Conservation (phyloP, 1,284 basidiomycete genomes). For the Cryptococcus sp. region DNA sequence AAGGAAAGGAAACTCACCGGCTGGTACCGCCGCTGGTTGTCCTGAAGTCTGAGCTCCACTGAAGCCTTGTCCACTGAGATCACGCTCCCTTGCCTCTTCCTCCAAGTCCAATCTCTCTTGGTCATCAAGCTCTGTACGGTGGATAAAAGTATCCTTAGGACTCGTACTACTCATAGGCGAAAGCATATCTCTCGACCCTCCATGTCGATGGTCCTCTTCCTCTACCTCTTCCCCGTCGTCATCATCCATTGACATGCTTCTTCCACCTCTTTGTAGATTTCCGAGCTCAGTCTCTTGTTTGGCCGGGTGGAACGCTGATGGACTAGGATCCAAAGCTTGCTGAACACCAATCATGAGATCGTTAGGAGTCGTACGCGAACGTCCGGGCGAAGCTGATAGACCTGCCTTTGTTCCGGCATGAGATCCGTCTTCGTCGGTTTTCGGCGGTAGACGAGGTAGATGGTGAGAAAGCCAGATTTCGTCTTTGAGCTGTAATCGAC, state of each 20-base stretch:
- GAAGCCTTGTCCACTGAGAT: constrained; percentile 5
- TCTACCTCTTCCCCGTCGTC: constrained; percentile 5
- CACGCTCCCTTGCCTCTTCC: constrained; percentile 36
- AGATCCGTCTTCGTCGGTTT: constrained; percentile 11
- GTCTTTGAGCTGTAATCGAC: constrained; percentile 42
- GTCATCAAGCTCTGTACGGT: constrained; percentile 26
- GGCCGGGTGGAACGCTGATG: constrained; percentile 6
- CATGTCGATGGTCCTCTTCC: background rate
- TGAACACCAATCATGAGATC: background rate
- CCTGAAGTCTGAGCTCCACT: constrained; percentile 1
- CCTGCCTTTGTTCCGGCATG: background rate
- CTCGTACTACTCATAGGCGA: constrained; percentile 30
- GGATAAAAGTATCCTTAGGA: constrained; percentile 16
- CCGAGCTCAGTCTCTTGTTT: background rate
- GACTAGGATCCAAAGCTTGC: constrained; percentile 8
- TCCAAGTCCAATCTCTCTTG: constrained; percentile 40
- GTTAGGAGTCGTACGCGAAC: background rate
- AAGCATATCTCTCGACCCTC: constrained; percentile 18
- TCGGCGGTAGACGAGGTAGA: constrained; percentile 37
- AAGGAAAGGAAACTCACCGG: constrained; percentile 4
- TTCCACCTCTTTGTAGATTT: constrained; percentile 13
- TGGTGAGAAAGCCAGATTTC: constrained; percentile 47
- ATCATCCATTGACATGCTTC: constrained; percentile 7
- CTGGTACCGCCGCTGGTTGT: background rate
- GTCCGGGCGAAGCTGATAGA: background rate